phyloP scores from a whole-genome alignment of 192 early-diverging fungal species.

The Coemansia sp. region DNA sequence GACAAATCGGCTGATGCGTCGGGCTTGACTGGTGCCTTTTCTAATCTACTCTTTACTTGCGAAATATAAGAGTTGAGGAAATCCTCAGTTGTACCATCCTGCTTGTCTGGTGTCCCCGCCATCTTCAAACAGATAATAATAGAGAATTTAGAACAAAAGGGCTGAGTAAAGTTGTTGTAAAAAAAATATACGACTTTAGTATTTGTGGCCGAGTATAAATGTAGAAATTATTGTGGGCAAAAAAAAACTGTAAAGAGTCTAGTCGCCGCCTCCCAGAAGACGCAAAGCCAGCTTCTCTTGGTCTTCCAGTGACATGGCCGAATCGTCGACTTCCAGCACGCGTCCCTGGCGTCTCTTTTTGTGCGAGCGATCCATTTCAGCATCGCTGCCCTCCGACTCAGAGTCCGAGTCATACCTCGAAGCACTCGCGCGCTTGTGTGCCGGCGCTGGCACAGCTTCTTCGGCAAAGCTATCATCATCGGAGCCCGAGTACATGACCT shows the following conservation, averaged over 20 bases:
- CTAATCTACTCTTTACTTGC: constrained; percentile 35
- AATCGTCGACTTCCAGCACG: constrained; percentile 46
- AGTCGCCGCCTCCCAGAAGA: constrained; percentile 39
- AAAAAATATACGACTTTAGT: background rate
- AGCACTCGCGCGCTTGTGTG: background rate
- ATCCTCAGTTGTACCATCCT: constrained; percentile 26
- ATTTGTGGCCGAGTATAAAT: background rate
- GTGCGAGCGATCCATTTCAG: constrained; percentile 6
- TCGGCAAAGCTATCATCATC: constrained; percentile 29
- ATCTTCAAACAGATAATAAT: background rate
- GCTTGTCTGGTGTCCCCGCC: constrained; percentile 13
- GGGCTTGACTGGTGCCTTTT: constrained; percentile 31
- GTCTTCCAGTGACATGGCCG: constrained; percentile 51
- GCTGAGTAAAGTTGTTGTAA: background rate
- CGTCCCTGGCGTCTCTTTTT: constrained; percentile 18
- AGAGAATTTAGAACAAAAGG: background rate
- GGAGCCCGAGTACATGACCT: constrained; percentile 3
- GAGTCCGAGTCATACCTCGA: constrained; percentile 12
- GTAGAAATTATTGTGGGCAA: constrained; percentile 4
- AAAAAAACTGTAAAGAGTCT: background rate
- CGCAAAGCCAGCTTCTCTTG: constrained; percentile 57
- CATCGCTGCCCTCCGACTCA: constrained; percentile 28
- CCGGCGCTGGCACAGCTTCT: constrained; percentile 12
- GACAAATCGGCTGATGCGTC: constrained; percentile 17
- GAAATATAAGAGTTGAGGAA: constrained; percentile 40